Conservation (phyloP, 2,329 filamentous ascomycete species). For the Calycina marina region DNA sequence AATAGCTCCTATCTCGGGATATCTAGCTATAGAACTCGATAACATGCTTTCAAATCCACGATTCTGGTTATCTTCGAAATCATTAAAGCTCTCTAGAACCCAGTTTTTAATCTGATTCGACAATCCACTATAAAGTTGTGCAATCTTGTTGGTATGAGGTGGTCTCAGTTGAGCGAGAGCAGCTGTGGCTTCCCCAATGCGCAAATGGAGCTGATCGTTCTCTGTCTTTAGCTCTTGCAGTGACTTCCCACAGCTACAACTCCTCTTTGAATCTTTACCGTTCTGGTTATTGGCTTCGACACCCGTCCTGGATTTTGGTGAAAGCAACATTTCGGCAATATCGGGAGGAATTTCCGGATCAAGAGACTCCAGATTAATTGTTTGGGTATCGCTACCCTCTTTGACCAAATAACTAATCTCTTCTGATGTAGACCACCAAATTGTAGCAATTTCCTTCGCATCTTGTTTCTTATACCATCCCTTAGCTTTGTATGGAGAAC, state of each 20-base stretch:
- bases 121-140: constrained; percentile 2
- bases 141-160: constrained; percentile 4
- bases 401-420: background rate
- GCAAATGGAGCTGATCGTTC: background rate
- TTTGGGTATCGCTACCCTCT: background rate
- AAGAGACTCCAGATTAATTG: background rate
- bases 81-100: constrained; percentile 2
- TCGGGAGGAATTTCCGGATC: background rate
- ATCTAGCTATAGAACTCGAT: background rate
- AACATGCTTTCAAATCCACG: constrained; percentile 1
- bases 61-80: constrained; percentile 2
- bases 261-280: background rate
- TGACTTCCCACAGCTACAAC: background rate
- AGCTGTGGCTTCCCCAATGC: constrained; percentile 2
- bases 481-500: background rate
- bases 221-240: constrained; percentile 1
- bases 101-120: constrained; percentile 3
- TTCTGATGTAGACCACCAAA: background rate
- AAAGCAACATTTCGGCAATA: background rate
- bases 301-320: background rate
- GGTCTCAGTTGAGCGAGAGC: constrained; percentile 3
- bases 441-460: background rate
- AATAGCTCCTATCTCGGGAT: constrained; percentile 1
- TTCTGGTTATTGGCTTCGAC: background rate
- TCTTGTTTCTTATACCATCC: background rate